phyloP scores from a whole-genome alignment of 176 grass and related monocot species.

The Oryza australiensis region DNA sequence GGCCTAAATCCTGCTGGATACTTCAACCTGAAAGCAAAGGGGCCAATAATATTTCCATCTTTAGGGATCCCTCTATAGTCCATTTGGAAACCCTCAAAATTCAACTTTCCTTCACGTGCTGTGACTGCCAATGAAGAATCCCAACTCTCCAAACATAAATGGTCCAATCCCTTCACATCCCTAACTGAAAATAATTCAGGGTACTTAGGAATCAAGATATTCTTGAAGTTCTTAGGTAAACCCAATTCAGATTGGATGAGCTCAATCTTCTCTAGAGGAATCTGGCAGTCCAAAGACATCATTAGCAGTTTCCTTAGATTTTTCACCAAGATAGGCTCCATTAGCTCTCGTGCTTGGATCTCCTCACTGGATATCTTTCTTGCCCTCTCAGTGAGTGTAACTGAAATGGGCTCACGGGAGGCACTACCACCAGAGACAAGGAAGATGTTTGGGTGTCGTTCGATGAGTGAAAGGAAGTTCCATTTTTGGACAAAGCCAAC shows the following conservation, averaged over 20 bases:
- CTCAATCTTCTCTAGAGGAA: slow-evolving; percentile 75
- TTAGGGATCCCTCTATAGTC: slow-evolving; percentile 62
- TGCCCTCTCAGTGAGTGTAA: slow-evolving; percentile 79
- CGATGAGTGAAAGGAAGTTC: slow-evolving; percentile 69
- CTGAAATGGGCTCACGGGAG: slow-evolving; percentile 54
- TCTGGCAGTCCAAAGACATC: slow-evolving; percentile 92
- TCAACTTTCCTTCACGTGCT: slow-evolving; percentile 62
- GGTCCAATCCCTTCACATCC: slow-evolving; percentile 54
- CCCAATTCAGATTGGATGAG: slow-evolving; percentile 78
- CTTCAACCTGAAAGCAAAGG: slow-evolving; percentile 83
- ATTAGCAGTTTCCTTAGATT: slow-evolving; percentile 89
- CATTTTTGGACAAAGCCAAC: slow-evolving; percentile 86
- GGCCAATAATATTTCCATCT: slow-evolving; percentile 77
- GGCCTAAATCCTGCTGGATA: slow-evolving; percentile 82
- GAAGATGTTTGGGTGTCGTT: slow-evolving; percentile 71
- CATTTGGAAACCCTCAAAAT: slow-evolving; percentile 44
- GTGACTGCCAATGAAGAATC: slow-evolving; percentile 85
- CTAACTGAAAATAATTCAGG: slow-evolving; percentile 65
- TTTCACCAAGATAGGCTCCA: slow-evolving; percentile 80
- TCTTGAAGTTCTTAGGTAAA: slow-evolving; percentile 61
- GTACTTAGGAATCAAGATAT: slow-evolving; percentile 62
- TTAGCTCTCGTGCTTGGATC: slow-evolving; percentile 46
- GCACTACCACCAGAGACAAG: slow-evolving; percentile 53
- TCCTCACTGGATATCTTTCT: slow-evolving; percentile 65
- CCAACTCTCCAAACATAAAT: slow-evolving; percentile 75